These are phyloP conservation scores for Umbelopsis sp. DNA, from an alignment of 192 early-diverging fungal species.

Conservation along the genomic window DNA sequence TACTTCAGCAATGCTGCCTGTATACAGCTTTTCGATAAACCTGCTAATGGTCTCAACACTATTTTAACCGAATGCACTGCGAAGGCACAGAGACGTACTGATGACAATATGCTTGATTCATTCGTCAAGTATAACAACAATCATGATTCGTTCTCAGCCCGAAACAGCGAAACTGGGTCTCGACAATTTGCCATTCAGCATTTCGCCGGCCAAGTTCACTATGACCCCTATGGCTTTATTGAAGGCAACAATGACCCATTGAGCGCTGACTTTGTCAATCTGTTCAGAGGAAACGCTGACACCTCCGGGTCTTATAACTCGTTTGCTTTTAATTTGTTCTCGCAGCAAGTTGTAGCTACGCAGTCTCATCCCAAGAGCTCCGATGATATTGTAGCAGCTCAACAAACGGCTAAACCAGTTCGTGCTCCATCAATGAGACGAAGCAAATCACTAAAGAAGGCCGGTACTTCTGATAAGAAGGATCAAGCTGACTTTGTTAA, in stretches of 20 bases:
- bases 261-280: constrained; percentile 80
- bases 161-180: constrained; percentile 39
- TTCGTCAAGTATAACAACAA: constrained; percentile 54
- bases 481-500: background rate
- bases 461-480: background rate
- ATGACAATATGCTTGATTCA: constrained; percentile 55
- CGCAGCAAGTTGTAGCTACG: constrained; percentile 69
- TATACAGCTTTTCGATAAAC: constrained; percentile 71
- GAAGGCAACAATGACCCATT: constrained; percentile 79
- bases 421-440: constrained; percentile 67
- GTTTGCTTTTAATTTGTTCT: constrained; percentile 78
- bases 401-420: constrained; percentile 71
- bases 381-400: constrained; percentile 78
- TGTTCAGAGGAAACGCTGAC: constrained; percentile 79
- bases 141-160: constrained; percentile 49
- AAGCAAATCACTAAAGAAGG: constrained; percentile 33
- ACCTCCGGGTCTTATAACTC: constrained; percentile 65
- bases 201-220: constrained; percentile 71
- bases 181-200: constrained; percentile 82
- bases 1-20: constrained; percentile 69
- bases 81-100: constrained; percentile 47
- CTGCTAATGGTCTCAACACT: constrained; percentile 72
- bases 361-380: constrained; percentile 83
- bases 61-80: constrained; percentile 44
- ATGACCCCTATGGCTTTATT: constrained; percentile 68